Conservation (phyloP, 495 filamentous ascomycete species). For the Trichoderma parareesei region DNA sequence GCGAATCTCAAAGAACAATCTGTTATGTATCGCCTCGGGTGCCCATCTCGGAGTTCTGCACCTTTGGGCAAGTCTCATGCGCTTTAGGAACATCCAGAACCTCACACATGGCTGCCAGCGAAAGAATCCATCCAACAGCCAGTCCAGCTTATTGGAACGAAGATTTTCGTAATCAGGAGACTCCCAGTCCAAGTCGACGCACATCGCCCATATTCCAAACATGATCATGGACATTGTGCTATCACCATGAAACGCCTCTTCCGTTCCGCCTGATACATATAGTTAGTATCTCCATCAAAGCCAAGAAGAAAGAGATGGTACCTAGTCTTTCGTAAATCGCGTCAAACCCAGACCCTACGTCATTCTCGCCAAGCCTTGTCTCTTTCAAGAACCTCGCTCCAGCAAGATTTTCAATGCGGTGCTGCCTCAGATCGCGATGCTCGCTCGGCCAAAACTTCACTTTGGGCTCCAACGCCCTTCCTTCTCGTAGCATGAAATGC, state of each 20-base stretch:
- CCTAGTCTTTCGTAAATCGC: neutral
- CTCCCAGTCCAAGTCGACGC: neutral
- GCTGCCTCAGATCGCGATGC: neutral
- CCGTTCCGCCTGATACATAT: neutral
- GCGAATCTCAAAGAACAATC: neutral
- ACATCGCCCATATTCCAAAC: neutral
- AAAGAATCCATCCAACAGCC: neutral
- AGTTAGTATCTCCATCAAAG: neutral
- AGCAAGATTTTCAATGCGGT: neutral
- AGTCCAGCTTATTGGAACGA: neutral
- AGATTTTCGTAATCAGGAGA: neutral
- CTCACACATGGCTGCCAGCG: neutral
- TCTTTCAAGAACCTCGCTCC: neutral
- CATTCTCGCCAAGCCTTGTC: neutral
- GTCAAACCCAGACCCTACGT: neutral
- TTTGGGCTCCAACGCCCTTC: neutral
- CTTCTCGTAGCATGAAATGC: neutral
- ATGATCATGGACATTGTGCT: neutral
- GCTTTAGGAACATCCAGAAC: slow-evolving; percentile 1
- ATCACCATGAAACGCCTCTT: neutral
- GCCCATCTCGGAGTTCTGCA: no score
- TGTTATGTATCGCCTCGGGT: neutral
- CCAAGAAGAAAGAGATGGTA: neutral
- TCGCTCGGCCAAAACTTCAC: neutral
- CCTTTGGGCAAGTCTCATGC: neutral